Conservation (phyloP, 345 rosid species). For the Excoecaria cochinchinensis region DNA sequence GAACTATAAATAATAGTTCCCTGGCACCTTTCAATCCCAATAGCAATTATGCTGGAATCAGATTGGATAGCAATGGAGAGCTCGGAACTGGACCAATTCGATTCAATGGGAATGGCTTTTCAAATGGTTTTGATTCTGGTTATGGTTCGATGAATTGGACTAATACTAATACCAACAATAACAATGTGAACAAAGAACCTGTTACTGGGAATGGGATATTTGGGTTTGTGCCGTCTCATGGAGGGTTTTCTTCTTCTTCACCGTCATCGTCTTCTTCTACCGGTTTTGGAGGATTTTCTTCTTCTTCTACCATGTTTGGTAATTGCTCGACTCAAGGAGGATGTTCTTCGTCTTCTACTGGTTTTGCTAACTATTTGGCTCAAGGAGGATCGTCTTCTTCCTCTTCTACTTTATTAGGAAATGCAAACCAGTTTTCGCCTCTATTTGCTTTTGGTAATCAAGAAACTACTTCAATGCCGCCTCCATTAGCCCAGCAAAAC, state of each 20-base stretch:
- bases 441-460: neutral
- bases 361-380: neutral
- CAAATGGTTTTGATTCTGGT: neutral
- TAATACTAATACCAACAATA: neutral
- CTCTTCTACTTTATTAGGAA: conserved; percentile 6
- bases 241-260: conserved; percentile 3
- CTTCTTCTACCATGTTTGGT: neutral
- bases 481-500: conserved; percentile 5
- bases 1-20: neutral
- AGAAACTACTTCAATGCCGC: conserved; percentile 1
- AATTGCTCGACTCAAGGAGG: neutral
- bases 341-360: conserved; percentile 6
- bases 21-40: neutral
- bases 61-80: conserved; percentile 10
- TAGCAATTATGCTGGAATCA: conserved; percentile 15
- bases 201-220: neutral
- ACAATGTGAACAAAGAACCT: neutral
- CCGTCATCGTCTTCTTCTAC: neutral
- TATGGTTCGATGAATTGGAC: conserved; percentile 12
- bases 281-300: neutral
- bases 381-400: conserved; percentile 3
- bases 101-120: neutral
- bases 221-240: conserved; percentile 4
- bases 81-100: conserved; percentile 12
- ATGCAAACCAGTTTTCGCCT: conserved; percentile 6